These are phyloP conservation scores for Podospora fimiseda DNA, from an alignment of 495 filamentous ascomycete species.

Conservation along the genomic window DNA sequence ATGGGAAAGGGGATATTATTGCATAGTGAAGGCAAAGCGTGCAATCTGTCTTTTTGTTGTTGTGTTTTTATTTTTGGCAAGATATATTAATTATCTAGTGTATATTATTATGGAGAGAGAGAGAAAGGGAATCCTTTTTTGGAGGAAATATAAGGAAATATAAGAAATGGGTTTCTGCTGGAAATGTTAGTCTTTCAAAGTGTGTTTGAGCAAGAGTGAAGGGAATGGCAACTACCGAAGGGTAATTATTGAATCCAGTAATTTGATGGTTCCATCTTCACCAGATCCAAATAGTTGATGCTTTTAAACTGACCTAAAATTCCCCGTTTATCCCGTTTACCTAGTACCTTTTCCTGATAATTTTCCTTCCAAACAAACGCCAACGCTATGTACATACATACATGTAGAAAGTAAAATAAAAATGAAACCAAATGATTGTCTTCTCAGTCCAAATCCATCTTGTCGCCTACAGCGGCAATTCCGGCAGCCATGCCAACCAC, in stretches of 20 bases:
- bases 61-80: neutral
- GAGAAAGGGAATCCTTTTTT: neutral
- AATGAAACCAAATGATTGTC: neutral
- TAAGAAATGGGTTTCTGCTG: too few species aligned
- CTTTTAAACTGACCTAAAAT: neutral
- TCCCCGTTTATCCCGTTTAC: neutral
- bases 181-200: too few species aligned
- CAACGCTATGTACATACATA: neutral
- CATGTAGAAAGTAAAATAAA: neutral
- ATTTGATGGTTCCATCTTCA: neutral
- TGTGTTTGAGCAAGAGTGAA: too few species aligned
- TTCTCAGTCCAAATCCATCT: conserved; percentile 40
- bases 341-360: neutral
- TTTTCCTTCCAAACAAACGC: neutral
- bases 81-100: neutral
- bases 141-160: neutral
- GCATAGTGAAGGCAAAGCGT: conserved; percentile 7
- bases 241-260: too few species aligned
- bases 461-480: conserved; percentile 32
- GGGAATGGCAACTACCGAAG: too few species aligned
- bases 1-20: neutral
- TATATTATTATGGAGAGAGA: neutral
- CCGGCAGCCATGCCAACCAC: conserved; percentile 30
- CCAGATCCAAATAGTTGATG: too few species aligned
- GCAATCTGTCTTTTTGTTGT: neutral